Evolutionary conservation across 306 rosid genomes (phyloP), one percentile per base, ranked within the genome.

Genomic region (Ceratonia siliqua): DNA sequence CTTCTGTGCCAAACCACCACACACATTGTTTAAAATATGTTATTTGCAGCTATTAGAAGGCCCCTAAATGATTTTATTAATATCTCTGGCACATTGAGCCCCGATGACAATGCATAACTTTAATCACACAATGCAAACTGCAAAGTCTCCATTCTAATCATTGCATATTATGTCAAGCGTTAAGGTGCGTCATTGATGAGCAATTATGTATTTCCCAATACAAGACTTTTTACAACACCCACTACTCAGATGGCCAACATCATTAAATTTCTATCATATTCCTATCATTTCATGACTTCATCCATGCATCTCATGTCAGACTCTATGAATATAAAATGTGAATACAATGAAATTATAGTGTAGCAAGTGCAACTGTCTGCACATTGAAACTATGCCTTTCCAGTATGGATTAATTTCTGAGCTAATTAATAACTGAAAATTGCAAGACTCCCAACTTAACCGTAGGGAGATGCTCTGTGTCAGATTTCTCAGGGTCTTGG

Each of bases 401-500:
- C 46, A 66, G 12, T 35, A 33, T 14, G 52, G 49, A 78, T 54
- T 55, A 43, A 56, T 53, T 52, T 27, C 54, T 48, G 36, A 76
- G 65, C 54, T 70, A 56, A 28, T 27, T 39, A 76, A 41, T 36
- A 48, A 79, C 33, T 42, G 67, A 62, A 42, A 48, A 14, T 14
- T 28, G 50, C 62, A 83, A 73, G 25, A 74, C 59, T 53, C 54
- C 70, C 55, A 66, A 65, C 46, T 70, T 82, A 62, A 86, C 97
- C 87, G 6, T 59, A 50, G 82, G 82, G 82, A 64, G 69, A 77
- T 70, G 87, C 77, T 76, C 62, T 6, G 50, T 45, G 72, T 73
- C 79, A 42, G 86, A 72, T 57, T 87, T 85, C 78, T 77, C 76
- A 17, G 74, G 72, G 48, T 67, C 79, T 65, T 48, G 39, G 62